Conservation (phyloP, 1,139 yeast species). For the Geotrichum carabidarum region DNA sequence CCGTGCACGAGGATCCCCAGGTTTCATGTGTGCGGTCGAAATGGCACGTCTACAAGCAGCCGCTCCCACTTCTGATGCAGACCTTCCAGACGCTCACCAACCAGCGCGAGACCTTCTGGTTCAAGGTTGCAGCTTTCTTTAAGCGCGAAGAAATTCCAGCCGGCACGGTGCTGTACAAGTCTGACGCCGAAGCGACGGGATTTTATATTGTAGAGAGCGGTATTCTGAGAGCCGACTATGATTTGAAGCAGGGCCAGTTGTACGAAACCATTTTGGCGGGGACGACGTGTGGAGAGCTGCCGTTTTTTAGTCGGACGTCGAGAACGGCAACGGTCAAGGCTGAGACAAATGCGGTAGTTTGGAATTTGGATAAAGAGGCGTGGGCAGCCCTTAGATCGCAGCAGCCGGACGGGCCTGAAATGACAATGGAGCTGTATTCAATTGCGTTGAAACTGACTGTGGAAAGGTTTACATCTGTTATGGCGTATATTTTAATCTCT, state of each 20-base stretch:
- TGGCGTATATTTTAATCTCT: slow-evolving; percentile 33
- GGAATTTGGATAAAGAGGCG: slow-evolving; percentile 57
- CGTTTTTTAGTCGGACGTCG: slow-evolving; percentile 44
- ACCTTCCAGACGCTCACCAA: slow-evolving; percentile 63
- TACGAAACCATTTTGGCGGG: slow-evolving; percentile 80
- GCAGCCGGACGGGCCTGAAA: slow-evolving; percentile 44
- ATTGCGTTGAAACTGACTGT: slow-evolving; percentile 63
- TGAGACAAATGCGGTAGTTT: slow-evolving; percentile 57
- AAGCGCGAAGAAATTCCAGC: slow-evolving; percentile 47
- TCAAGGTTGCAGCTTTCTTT: slow-evolving; percentile 49
- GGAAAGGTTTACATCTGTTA: slow-evolving; percentile 55
- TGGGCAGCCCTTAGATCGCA: slow-evolving; percentile 43
- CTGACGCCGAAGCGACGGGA: slow-evolving; percentile 35
- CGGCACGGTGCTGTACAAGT: slow-evolving; percentile 38
- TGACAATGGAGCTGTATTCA: slow-evolving; percentile 62
- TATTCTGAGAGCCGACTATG: slow-evolving; percentile 56
- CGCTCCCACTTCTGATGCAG: slow-evolving; percentile 63
- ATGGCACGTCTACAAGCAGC: slow-evolving; percentile 45
- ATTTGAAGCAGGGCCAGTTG: slow-evolving; percentile 52
- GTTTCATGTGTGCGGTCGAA: slow-evolving; percentile 22
- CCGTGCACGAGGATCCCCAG: slow-evolving; percentile 41
- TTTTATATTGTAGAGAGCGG: slow-evolving; percentile 77
- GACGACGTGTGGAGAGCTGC: slow-evolving; percentile 80
- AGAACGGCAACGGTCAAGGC: slow-evolving; percentile 39
- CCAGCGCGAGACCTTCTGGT: slow-evolving; percentile 64